A percentile compares a stretch with the other conserved stretches of the same genome.
These are phyloP conservation scores for Aureobasidium sp. DNA, from an alignment of 2,329 filamentous ascomycete genomes.

Conservation along the genomic window DNA sequence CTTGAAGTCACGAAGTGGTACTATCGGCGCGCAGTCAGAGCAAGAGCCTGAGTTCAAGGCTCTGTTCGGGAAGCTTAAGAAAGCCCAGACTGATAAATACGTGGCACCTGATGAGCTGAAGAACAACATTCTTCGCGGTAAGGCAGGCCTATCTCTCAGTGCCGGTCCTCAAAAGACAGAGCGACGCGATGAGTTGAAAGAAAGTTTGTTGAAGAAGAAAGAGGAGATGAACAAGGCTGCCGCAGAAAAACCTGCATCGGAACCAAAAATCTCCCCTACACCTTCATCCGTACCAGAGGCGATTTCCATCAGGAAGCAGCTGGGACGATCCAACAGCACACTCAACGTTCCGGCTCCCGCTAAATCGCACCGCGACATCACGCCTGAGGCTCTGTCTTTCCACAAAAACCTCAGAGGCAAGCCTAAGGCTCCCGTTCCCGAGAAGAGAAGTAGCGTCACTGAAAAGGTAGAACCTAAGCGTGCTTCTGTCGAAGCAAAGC, in stretches of 20 bases:
- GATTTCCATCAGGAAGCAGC: conserved; percentile 36
- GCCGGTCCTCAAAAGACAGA: conserved; percentile 78
- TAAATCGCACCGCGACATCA: conserved; percentile 19
- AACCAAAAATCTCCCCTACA: background rate
- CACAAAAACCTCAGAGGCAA: conserved; percentile 28
- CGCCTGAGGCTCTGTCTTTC: conserved; percentile 43
- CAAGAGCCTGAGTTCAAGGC: conserved; percentile 71
- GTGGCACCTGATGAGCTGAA: conserved; percentile 83
- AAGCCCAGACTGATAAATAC: conserved; percentile 82
- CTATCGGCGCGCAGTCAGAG: conserved; percentile 28
- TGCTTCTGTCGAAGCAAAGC: background rate
- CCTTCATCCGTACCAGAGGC: conserved; percentile 25
- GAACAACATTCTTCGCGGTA: conserved; percentile 80
- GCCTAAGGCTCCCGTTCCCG: conserved; percentile 18
- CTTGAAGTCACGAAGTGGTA: conserved; percentile 56
- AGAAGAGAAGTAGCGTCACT: conserved; percentile 22
- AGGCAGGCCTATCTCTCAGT: conserved; percentile 65
- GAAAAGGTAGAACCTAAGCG: conserved; percentile 1
- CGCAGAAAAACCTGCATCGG: conserved; percentile 24
- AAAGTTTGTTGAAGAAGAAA: conserved; percentile 55
- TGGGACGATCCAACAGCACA: conserved; percentile 23
- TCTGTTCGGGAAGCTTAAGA: conserved; percentile 76
- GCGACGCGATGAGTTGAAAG: conserved; percentile 81
- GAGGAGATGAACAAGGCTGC: conserved; percentile 46
- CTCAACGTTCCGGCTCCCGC: conserved; percentile 16